Conservation (phyloP, 164 flowering plant species). For the Houttuynia cordata region DNA sequence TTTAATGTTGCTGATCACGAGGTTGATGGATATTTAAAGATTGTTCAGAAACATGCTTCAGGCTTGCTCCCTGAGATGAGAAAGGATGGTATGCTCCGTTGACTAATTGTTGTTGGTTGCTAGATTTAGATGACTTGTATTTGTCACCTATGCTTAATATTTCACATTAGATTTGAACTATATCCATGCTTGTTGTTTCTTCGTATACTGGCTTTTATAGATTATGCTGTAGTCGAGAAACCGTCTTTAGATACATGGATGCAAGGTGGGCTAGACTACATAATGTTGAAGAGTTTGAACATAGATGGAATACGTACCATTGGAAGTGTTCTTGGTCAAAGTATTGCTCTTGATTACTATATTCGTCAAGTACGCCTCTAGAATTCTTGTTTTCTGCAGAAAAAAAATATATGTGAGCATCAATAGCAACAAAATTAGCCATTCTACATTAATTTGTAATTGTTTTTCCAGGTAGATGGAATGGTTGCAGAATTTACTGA, state of each 20-base stretch:
- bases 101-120: neutral
- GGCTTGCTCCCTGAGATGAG: conserved; percentile 89
- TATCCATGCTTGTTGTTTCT: neutral
- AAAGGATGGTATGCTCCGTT: conserved; percentile 65
- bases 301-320: conserved; percentile 88
- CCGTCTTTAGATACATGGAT: conserved; percentile 73
- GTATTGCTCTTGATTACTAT: conserved; percentile 94
- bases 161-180: neutral
- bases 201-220: conserved; percentile 15
- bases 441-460: too few relatives aligned
- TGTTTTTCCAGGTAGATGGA: conserved; percentile 69
- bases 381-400: neutral
- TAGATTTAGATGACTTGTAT: neutral
- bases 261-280: conserved; percentile 83
- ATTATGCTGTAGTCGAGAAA: conserved; percentile 83
- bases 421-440: neutral
- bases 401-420: neutral
- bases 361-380: conserved; percentile 63
- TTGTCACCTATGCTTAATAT: neutral
- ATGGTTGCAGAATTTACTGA: conserved; percentile 97
- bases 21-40: conserved; percentile 65
- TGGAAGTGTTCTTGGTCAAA: conserved; percentile 98
- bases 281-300: conserved; percentile 72
- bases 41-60: conserved; percentile 64
- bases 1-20: conserved; percentile 69